Percentiles rank a stretch among this genome's conserved stretches.
phyloP scores from a whole-genome alignment of 345 rosid species.

The sweet orange (Citrus sinensis) region DVS_A1.0 CM039162.1:20449501-20450000 shows the following conservation, averaged over 20 bases:
- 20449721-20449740: background rate
- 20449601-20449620: background rate
- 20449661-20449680: background rate
- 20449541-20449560: background rate
- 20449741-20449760: background rate
- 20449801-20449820: too few species aligned
- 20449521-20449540: background rate
- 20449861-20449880: too few species aligned
- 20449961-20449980: too few species aligned
- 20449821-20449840: rapidly evolving
- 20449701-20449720: background rate
- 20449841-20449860: too few species aligned
- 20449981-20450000: too few species aligned
- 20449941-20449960: too few species aligned
- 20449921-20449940: too few species aligned
- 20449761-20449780: background rate
- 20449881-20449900: too few species aligned
- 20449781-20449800: too few species aligned
- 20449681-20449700: background rate
- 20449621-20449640: background rate
- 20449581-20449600: background rate
- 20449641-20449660: background rate
- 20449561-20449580: background rate
- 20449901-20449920: too few species aligned
- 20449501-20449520: background rate